Conservation (phyloP, 2,329 filamentous ascomycete species). For the Penicillium sp. region DNA sequence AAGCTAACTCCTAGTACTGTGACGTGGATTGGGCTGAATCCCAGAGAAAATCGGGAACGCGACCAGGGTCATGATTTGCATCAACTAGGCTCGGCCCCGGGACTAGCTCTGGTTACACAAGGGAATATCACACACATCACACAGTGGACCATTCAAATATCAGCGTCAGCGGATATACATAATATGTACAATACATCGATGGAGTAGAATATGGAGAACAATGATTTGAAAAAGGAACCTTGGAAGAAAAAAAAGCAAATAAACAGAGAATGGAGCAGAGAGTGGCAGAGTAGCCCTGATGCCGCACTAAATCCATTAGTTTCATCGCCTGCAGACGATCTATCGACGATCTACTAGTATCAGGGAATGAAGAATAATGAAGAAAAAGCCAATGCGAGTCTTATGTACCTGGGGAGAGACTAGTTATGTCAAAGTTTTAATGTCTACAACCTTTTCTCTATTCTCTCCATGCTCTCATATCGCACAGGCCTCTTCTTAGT, state of each 20-base stretch:
- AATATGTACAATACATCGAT: not conserved
- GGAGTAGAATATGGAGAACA: not conserved
- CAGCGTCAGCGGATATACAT: too few relatives aligned
- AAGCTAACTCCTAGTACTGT: too few relatives aligned
- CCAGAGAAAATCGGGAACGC: not conserved
- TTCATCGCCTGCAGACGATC: not conserved
- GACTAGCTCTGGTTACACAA: too few relatives aligned
- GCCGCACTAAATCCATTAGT: not conserved
- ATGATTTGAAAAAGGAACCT: too few relatives aligned
- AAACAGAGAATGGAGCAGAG: too few relatives aligned
- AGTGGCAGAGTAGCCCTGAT: not conserved
- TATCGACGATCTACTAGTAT: not conserved
- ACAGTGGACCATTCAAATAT: too few relatives aligned
- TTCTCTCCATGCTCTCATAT: conserved; percentile 8
- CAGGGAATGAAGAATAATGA: not conserved
- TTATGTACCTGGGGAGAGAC: conserved; percentile 8
- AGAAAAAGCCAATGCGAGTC: conserved; percentile 2
- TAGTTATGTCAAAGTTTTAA: conserved; percentile 4
- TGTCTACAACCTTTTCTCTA: conserved; percentile 11
- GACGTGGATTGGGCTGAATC: not conserved
- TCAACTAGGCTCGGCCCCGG: too few relatives aligned
- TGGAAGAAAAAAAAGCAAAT: not conserved
- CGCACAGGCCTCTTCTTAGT: conserved; percentile 1
- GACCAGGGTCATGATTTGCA: not conserved
- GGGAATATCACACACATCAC: not conserved